Evolutionary conservation across 139 green algal species (phyloP).

Genomic region (Asterochloris sp.): DNA sequence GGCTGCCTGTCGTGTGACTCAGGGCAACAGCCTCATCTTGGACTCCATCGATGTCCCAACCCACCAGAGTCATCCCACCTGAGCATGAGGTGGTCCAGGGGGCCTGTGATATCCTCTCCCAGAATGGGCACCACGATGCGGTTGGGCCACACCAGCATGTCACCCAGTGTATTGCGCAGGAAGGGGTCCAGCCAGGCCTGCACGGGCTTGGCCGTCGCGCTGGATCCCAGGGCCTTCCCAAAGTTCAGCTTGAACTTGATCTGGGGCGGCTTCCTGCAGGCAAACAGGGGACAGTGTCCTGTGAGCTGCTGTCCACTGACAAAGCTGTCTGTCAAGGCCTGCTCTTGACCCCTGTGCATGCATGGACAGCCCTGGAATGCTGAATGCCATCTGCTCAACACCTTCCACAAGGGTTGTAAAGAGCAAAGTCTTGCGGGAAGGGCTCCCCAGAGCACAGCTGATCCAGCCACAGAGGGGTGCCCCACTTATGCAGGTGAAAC

Average conservation of each 20-base stretch:
- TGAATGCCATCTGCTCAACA: too few relatives aligned
- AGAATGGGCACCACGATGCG: slow-evolving; percentile 57
- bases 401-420: background rate
- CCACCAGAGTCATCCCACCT: slow-evolving; percentile 9
- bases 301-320: background rate
- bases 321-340: background rate
- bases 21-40: too few relatives aligned
- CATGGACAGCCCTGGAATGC: too few relatives aligned
- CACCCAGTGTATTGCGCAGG: slow-evolving; percentile 37
- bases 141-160: slow-evolving; percentile 61
- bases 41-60: background rate
- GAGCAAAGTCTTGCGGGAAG: background rate
- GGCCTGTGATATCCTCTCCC: slow-evolving; percentile 36
- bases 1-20: too few relatives aligned
- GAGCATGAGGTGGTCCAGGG: slow-evolving; percentile 49
- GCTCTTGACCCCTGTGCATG: background rate
- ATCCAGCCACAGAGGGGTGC: background rate
- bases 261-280: slow-evolving; percentile 20
- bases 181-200: slow-evolving; percentile 59
- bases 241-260: slow-evolving; percentile 60
- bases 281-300: background rate
- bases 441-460: background rate
- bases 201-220: slow-evolving; percentile 33
- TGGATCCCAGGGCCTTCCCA: slow-evolving; percentile 42
- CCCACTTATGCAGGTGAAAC: background rate